These are phyloP conservation scores for Pythium dissimile DNA, from an alignment of 352 stramenopile species.

Conservation along the genomic window DNA sequence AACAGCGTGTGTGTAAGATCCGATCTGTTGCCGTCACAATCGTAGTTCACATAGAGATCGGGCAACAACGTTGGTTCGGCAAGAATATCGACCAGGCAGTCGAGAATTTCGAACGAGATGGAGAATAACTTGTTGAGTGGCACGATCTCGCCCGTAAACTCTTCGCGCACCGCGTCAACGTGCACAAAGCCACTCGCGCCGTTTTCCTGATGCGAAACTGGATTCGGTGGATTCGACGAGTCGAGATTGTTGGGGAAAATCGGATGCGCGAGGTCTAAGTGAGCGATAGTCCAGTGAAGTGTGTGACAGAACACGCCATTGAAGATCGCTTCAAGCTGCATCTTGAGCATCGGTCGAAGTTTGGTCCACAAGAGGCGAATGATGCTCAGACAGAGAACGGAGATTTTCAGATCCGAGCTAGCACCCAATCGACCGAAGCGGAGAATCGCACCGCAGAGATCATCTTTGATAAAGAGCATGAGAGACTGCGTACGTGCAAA, in stretches of 20 bases:
- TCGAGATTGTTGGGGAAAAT: conserved; percentile 49
- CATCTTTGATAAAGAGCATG: conserved; percentile 83
- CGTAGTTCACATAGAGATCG: conserved; percentile 99
- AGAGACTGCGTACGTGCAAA: conserved; percentile 57
- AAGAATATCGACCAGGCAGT: conserved; percentile 96
- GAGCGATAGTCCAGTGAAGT: conserved; percentile 62
- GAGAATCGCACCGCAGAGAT: conserved; percentile 71
- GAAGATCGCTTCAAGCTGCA: conserved; percentile 77
- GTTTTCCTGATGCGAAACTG: neutral
- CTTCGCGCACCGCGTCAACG: conserved; percentile 54
- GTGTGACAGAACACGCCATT: conserved; percentile 68
- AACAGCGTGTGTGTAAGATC: conserved; percentile 92
- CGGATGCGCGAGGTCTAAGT: conserved; percentile 58
- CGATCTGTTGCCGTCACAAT: conserved; percentile 97
- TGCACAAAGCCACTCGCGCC: neutral
- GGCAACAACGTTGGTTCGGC: conserved; percentile 93
- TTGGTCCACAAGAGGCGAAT: conserved; percentile 76
- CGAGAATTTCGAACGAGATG: conserved; percentile 71
- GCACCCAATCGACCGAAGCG: conserved; percentile 67
- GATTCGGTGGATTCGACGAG: neutral
- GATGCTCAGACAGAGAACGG: conserved; percentile 56
- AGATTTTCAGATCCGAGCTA: conserved; percentile 49
- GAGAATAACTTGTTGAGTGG: conserved; percentile 48
- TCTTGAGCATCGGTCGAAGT: conserved; percentile 65
- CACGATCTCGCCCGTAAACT: conserved; percentile 60